Percentiles rank a stretch among this genome's conserved stretches.
These are phyloP conservation scores for Fusarium subtropicale DNA, from an alignment of 2,329 filamentous ascomycete genomes.

Conservation along the genomic window DNA sequence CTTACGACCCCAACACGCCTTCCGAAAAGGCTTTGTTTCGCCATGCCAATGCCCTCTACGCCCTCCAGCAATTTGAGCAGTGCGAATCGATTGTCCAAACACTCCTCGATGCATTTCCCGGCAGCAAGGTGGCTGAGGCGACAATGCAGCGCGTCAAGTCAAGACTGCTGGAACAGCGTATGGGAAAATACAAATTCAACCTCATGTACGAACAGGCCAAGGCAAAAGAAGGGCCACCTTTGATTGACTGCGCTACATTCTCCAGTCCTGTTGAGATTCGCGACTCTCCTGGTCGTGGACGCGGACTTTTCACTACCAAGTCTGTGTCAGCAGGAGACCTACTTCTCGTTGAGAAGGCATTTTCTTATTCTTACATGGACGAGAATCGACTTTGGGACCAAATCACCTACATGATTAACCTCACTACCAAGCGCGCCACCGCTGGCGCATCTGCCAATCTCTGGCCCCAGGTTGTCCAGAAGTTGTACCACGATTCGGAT, in stretches of 20 bases:
- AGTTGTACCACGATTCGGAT: conserved; percentile 56
- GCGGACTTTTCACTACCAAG: conserved; percentile 63
- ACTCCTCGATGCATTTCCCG: conserved; percentile 51
- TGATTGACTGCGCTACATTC: conserved; percentile 62
- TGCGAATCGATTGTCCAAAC: conserved; percentile 32
- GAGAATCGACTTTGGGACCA: conserved; percentile 32
- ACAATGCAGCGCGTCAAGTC: conserved; percentile 48
- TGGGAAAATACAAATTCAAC: conserved; percentile 55
- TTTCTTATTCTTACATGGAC: conserved; percentile 54
- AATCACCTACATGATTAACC: conserved; percentile 51
- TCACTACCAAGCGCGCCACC: conserved; percentile 46
- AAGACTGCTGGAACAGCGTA: conserved; percentile 54
- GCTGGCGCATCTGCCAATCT: conserved; percentile 57
- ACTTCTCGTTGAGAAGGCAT: conserved; percentile 68
- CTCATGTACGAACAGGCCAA: conserved; percentile 53
- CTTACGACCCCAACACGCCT: not conserved
- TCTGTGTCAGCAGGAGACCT: conserved; percentile 62
- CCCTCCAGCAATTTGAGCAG: not conserved
- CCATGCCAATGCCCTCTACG: not conserved
- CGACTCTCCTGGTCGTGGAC: conserved; percentile 55
- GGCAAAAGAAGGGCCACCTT: conserved; percentile 49
- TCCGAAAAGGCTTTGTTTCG: conserved; percentile 1
- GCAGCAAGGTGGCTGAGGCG: conserved; percentile 48
- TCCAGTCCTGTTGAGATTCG: conserved; percentile 56
- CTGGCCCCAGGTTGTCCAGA: conserved; percentile 57